A percentile compares a stretch with the other conserved stretches of the same genome.
These are phyloP conservation scores for Gossypium ekmanianum DNA, from an alignment of 345 rosid genomes.

Conservation along the genomic window DNA sequence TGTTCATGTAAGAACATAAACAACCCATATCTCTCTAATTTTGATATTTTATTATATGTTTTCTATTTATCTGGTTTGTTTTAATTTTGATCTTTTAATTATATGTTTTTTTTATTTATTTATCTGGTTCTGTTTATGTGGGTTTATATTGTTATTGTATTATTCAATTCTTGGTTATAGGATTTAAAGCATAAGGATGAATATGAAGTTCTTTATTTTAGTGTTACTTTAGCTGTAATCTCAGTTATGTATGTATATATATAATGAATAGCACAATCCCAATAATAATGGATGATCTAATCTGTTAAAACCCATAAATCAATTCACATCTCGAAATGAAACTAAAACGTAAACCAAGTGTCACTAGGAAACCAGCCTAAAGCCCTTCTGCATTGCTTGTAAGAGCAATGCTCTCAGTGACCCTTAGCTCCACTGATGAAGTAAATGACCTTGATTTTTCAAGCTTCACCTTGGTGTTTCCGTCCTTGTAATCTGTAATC, in stretches of 20 bases:
- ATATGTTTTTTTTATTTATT: not conserved
- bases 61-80: not conserved
- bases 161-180: not conserved
- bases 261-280: not conserved
- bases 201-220: not conserved
- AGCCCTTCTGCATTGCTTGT: not conserved
- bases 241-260: not conserved
- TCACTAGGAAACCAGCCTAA: not conserved
- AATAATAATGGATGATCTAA: not conserved
- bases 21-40: not conserved
- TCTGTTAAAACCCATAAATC: not conserved
- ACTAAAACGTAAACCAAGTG: not conserved
- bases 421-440: not conserved
- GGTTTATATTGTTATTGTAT: slow-evolving; percentile 15
- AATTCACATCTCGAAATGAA: not conserved
- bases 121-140: not conserved
- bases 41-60: not conserved
- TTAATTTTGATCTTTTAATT: slow-evolving; percentile 2
- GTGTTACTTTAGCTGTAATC: not conserved
- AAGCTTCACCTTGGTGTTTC: not conserved
- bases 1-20: slow-evolving; percentile 26
- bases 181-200: not conserved
- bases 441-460: not conserved
- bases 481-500: not conserved
- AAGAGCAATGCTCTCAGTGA: not conserved